Evolutionary conservation across 2,329 filamentous ascomycete species (phyloP).

Genomic region (Claviceps sp.): DNA sequence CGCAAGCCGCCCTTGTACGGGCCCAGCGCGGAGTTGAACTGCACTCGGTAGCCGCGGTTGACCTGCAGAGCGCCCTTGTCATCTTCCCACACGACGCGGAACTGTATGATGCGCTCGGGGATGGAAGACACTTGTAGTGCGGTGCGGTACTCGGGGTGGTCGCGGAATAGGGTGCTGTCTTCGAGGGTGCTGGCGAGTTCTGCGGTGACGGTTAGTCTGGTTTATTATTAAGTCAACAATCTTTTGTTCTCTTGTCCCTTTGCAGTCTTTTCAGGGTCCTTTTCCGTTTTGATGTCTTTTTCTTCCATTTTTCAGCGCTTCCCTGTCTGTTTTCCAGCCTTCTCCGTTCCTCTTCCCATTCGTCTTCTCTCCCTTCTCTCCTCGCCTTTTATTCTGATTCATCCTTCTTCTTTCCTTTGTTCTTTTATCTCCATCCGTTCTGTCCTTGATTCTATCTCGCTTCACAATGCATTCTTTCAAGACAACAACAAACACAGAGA

Average conservation of each 20-base stretch:
- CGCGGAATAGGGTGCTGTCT: slow-evolving; percentile 81
- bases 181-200: slow-evolving; percentile 93
- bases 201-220: slow-evolving; percentile 20
- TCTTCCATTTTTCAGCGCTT: no score
- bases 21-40: slow-evolving; percentile 95
- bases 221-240: no score
- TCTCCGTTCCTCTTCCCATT: no score
- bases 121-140: slow-evolving; percentile 79
- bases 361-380: no score
- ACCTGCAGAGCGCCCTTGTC: slow-evolving; percentile 81
- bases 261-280: no score
- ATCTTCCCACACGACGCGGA: slow-evolving; percentile 94
- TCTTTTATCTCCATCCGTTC: neutral
- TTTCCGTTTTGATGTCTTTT: no score
- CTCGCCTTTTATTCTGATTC: neutral
- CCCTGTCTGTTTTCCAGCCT: no score
- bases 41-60: slow-evolving; percentile 91
- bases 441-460: no score
- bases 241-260: no score
- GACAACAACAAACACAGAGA: neutral
- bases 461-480: neutral
- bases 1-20: slow-evolving; percentile 97
- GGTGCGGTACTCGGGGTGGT: slow-evolving; percentile 88
- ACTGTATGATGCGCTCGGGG: slow-evolving; percentile 92
- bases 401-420: neutral